Evolutionary conservation across 1,284 basidiomycete genomes (phyloP).

Genomic region (Moesziomyces aphidis): DNA sequence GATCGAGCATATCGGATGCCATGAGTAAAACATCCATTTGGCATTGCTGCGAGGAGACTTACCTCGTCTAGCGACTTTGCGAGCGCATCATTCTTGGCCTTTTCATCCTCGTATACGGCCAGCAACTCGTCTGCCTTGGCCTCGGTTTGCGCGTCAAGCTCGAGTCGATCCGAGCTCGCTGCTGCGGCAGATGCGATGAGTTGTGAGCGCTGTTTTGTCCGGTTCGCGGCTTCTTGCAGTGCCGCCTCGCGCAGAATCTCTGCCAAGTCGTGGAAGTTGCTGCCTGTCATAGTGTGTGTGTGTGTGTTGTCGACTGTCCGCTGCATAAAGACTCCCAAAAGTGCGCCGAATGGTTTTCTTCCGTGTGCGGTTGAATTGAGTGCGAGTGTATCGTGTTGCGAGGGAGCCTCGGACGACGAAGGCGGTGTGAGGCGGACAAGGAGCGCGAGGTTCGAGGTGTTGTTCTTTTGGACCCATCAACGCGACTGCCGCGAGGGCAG

Average conservation of each 20-base stretch:
- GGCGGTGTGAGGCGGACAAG: no score
- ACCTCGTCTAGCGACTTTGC: constrained; percentile 24
- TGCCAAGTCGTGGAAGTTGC: constrained; percentile 26
- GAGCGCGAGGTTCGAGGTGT: constrained; percentile 7
- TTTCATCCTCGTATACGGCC: constrained; percentile 42
- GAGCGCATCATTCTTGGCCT: constrained; percentile 32
- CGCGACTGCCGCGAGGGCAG: constrained; percentile 7
- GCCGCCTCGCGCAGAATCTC: constrained; percentile 34
- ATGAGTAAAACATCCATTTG: no score
- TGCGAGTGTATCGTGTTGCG: no score
- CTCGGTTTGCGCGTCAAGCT: constrained; percentile 12
- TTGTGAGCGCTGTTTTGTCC: constrained; percentile 29
- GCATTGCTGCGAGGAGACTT: not conserved
- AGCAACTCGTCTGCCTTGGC: constrained; percentile 24
- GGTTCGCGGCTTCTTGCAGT: constrained; percentile 35
- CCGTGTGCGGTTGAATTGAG: no score
- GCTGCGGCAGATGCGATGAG: constrained; percentile 10
- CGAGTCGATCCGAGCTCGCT: not conserved
- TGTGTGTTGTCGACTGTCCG: no score
- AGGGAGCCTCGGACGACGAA: not conserved
- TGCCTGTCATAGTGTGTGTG: constrained; percentile 18
- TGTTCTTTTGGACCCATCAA: constrained; percentile 27
- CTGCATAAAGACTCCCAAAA: no score
- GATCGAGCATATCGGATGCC: no score
- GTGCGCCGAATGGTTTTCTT: no score